Conservation (phyloP, 2,329 filamentous ascomycete species). For the Simplicillium aogashimaense region DNA sequence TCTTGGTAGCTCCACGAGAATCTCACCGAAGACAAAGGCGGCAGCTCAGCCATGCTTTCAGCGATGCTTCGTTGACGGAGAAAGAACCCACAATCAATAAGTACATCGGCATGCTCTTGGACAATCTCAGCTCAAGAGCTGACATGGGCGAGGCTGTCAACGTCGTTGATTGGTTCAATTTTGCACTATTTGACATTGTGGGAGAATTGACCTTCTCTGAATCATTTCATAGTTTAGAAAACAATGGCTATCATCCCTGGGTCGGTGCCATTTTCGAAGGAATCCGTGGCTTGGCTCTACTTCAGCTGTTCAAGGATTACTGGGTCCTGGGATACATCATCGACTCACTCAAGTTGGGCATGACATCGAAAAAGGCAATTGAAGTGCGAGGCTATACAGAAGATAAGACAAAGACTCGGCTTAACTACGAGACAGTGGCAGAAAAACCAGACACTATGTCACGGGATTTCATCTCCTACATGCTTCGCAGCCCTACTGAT, state of each 20-base stretch:
- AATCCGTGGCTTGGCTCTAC: slow-evolving; percentile 4
- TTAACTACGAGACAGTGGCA: slow-evolving; percentile 10
- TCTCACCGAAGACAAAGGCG: slow-evolving; percentile 12
- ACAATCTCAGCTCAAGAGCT: slow-evolving; percentile 9
- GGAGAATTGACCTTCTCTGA: slow-evolving; percentile 31
- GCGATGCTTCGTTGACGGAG: slow-evolving; percentile 16
- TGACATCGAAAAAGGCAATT: slow-evolving; percentile 8
- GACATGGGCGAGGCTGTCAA: slow-evolving; percentile 7
- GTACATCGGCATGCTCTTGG: slow-evolving; percentile 16
- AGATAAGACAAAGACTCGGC: slow-evolving; percentile 7
- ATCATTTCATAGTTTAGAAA: slow-evolving; percentile 25
- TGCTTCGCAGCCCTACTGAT: slow-evolving; percentile 19
- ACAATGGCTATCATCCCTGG: slow-evolving; percentile 16
- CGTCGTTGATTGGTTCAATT: slow-evolving; percentile 24
- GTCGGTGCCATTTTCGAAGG: slow-evolving; percentile 12
- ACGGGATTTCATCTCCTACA: slow-evolving; percentile 15
- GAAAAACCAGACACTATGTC: slow-evolving; percentile 9
- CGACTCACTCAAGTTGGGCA: not conserved
- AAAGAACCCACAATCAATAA: slow-evolving; percentile 17
- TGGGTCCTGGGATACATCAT: slow-evolving; percentile 1
- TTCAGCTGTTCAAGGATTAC: slow-evolving; percentile 7
- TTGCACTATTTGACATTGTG: slow-evolving; percentile 29
- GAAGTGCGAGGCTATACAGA: not conserved
- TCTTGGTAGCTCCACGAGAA: slow-evolving; percentile 9
- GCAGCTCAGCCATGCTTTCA: slow-evolving; percentile 19